Base-by-base conservation (phyloP, 106 monocot species). In the Platanthera zijinensis region DNA sequence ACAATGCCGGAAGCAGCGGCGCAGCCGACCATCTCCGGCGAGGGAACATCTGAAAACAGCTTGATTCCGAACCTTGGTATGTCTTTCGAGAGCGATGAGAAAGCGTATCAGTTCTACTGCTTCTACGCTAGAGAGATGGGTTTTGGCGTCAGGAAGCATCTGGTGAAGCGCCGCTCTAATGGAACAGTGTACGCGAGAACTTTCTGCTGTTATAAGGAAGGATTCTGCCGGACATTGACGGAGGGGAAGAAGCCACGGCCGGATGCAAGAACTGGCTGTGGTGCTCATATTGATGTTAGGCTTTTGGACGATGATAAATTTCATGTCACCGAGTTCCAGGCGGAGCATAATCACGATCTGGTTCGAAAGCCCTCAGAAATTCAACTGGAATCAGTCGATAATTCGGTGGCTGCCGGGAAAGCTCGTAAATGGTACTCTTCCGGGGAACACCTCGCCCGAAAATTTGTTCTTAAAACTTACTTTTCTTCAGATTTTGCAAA, bases 141-240 rank as follows among this genome's bases (percentile, higher is more conserved):
- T 57, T 82, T 82, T 39, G 77, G 77, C 47, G 61, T 82, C 30
- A 39, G 82, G 49, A 82, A 82, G 21, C 53, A 57, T 72, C 25
- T 49, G 71, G 8, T 75, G 28, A 82, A 76, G 46, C 62, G 76
- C 56, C 75, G 81, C 30, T 53, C 71, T 46, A 71, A 71, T 57
- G 79, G 79, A 10, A 53, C 71, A 13, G 71, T 79, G 2, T 53
- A 28, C 10, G 46, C 71, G 7, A 53, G 79, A 32, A 57, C 71
- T 17, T 79, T 47, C 72, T 51, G 52, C 18, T 79, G 79, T 32
- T 57, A 72, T 19, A 79, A 72, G 56, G 79, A 79, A 57, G 79
- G 79, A 21, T 72, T 54, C 39, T 71, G 71, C 52, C 51, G 78
- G 70, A 78, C 52, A 15, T 52, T 70, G 71, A 70, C 56, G 64